Base-by-base conservation (phyloP, 2,329 filamentous ascomycete genomes). In the Cladophialophora exuberans region DNA sequence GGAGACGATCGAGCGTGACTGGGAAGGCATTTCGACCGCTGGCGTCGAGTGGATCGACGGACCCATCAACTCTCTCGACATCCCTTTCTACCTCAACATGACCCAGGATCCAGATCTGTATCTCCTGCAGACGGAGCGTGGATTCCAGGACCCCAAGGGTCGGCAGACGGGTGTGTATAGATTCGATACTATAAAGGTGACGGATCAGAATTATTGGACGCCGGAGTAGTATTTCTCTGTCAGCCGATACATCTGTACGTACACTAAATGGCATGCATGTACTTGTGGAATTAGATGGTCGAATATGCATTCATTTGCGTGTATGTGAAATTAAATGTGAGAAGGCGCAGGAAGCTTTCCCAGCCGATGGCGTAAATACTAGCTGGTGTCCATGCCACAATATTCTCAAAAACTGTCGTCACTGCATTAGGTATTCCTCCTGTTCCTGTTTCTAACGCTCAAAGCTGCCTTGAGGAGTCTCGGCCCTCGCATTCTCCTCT, bases 121-220 rank as follows among this genome's bases (percentile, higher is more conserved):
- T 31, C 28, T 57, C 22, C 43, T 52, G 23, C 54, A 57, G 36
- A 58, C 56, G 4, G 56, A 58, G 31, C 46, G 52, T 6, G 56
- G 56, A 2, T 50, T 58, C 23, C 51, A 58, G 36, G 56, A 58
- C 11, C 41, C n/a, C 15, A 30, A 43, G 13, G 56, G 51, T 13
- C 28, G 56, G 11, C 45, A 46, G 42, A 56, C 52, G 6, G 52
- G 56, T 6, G 50, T 56, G 42, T 56, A 47, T 28, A 38, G 35
- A 15, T 59, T 52, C 45, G 56, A 59, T 35, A 43, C 45, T 4
- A 30, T 5, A 20, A 52, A 42, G 26, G 56, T 59, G 6, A 56
- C 52, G 13, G 56, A 59, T 11, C 39, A 59, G 35, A 59, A 59
- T 33, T 59, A 59, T 20, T 59, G 56, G 56, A 59, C 56, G 3